Evolutionary conservation across 2,329 filamentous ascomycete species (phyloP).

Genomic region (Clonostachys chloroleuca): DNA sequence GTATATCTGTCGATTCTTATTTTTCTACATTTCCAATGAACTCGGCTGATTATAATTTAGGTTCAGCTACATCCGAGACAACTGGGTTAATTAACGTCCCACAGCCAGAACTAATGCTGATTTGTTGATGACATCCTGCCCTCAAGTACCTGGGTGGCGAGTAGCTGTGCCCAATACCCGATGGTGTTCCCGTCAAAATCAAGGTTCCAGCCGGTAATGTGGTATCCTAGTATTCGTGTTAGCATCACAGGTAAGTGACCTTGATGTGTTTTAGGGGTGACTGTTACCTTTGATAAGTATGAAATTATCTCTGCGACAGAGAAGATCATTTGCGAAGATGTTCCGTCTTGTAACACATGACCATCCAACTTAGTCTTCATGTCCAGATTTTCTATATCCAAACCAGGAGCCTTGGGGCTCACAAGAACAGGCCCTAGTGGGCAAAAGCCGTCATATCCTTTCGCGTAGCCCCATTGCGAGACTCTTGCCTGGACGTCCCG

Average conservation of each 20-base stretch:
- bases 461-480: conserved; percentile 44
- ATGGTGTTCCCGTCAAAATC: conserved; percentile 18
- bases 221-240: conserved; percentile 8
- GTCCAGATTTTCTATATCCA: conserved; percentile 2
- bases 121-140: conserved; percentile 6
- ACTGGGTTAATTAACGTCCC: conserved; percentile 13
- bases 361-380: conserved; percentile 14
- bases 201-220: conserved; percentile 16
- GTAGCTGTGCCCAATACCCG: conserved; percentile 11
- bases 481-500: conserved; percentile 43
- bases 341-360: conserved; percentile 11
- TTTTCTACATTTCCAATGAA: too few relatives aligned
- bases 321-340: conserved; percentile 16
- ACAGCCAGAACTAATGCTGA: conserved; percentile 10
- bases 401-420: conserved; percentile 2
- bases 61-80: background rate
- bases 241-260: background rate
- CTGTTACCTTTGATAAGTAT: conserved; percentile 8
- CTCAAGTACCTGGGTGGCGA: conserved; percentile 9
- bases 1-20: too few relatives aligned
- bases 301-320: conserved; percentile 17
- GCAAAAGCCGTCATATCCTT: conserved; percentile 43
- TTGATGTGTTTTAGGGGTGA: background rate
- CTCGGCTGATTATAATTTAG: background rate
- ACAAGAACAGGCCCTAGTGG: conserved; percentile 29